Percentiles rank a stretch among this genome's conserved stretches.
phyloP scores from a whole-genome alignment of 2,329 filamentous ascomycete species.

The Arthrobotrys pseudoclavata region DNA sequence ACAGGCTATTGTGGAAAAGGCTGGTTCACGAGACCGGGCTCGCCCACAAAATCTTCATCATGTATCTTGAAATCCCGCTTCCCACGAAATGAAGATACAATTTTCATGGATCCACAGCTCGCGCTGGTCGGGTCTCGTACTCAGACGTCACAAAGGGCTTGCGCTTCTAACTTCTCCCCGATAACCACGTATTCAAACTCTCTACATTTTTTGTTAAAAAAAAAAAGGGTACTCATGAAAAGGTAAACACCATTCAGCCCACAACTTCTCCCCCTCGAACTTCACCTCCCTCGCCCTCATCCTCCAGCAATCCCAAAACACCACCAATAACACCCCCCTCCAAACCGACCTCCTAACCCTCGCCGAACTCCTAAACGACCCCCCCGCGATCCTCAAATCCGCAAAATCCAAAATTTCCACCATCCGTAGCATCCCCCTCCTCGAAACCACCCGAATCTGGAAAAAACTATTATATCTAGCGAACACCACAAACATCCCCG shows the following conservation, averaged over 20 bases:
- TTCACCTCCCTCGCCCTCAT: conserved; percentile 47
- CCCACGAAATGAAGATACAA: too few relatives aligned
- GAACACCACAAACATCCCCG: conserved; percentile 16
- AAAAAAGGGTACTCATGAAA: too few relatives aligned
- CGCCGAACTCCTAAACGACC: conserved; percentile 49
- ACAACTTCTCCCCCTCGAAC: conserved; percentile 50
- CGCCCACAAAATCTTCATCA: too few relatives aligned
- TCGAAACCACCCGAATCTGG: conserved; percentile 17
- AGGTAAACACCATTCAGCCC: conserved; percentile 1
- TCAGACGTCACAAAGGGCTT: too few relatives aligned
- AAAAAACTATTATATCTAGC: conserved; percentile 29
- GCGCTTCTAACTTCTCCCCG: too few relatives aligned
- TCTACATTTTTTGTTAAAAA: too few relatives aligned
- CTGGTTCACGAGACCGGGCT: too few relatives aligned
- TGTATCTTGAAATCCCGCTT: too few relatives aligned
- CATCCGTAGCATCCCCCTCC: neutral
- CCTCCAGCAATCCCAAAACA: conserved; percentile 11
- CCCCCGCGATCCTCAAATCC: conserved; percentile 41
- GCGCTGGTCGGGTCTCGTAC: too few relatives aligned
- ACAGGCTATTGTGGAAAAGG: too few relatives aligned
- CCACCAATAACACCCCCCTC: neutral
- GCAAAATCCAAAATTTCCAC: conserved; percentile 20
- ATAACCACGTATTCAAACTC: too few relatives aligned
- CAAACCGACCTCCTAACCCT: conserved; percentile 38
- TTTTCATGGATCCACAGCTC: too few relatives aligned